Base-by-base conservation (phyloP, 176 grass and related monocot species). In the Ampelocalamus luodianensis region DNA sequence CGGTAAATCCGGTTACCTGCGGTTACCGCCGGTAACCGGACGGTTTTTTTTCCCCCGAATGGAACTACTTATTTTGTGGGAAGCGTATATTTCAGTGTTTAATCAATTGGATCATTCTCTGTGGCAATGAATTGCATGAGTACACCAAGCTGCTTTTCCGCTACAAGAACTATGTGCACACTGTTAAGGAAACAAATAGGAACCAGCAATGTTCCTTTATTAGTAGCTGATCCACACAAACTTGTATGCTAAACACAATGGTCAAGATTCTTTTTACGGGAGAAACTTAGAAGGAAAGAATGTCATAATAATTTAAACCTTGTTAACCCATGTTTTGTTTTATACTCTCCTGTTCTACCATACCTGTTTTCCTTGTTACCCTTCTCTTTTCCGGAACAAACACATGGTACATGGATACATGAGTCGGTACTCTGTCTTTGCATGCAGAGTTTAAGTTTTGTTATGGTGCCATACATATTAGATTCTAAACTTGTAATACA, bases 261-360 rank as follows among this genome's bases (percentile, higher is more conserved):
- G 40, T 64, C 23, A 78, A 77, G 20, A 45, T 78, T 20, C 23
- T 40, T 46, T 32, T 64, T 62, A 64, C 23, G 29, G 7, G 58
- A 64, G 11, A 64, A 78, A 64, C 58, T 63, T 78, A 26, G 76
- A 78, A 42, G 76, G 55, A 61, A 76, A 78, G 39, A 63, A 79
- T 78, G 23, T 20, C 51, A 55, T 55, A 55, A 55, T 20, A 55
- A 55, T 55, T 55, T 55, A 20, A 55, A 20, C 51, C 17, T 55
- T 55, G 51, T 20, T 55, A 55, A 55, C 20, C 51, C 51, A 55
- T 55, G 51, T 18, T 50, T 53, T 53, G 50, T 53, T 62, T 62
- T 45, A 11, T 23, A 45, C 15, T 16, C 4, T 63, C 9, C 62
- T 64, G 23, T 40, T 64, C 23, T 78, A 17, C 40, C 4, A 55